These are phyloP conservation scores for Berkeleyomyces basicola DNA, from an alignment of 2,329 filamentous ascomycete genomes.

Conservation along the genomic window DNA sequence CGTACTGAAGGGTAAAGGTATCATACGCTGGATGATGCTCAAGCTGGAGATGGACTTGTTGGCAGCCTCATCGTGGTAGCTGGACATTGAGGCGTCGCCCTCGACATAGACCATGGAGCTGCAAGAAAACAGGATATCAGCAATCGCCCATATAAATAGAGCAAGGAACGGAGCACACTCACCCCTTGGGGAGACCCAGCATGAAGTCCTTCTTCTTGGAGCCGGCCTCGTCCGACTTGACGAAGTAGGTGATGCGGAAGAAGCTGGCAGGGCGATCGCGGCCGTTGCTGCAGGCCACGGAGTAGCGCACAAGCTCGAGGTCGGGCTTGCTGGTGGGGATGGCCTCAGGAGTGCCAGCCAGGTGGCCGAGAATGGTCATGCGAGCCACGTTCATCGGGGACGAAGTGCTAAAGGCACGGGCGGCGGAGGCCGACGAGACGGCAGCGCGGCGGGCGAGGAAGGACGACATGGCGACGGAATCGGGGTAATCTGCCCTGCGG, in stretches of 20 bases:
- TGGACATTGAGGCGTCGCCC: slow-evolving; percentile 55
- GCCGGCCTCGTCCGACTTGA: slow-evolving; percentile 40
- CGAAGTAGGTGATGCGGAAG: slow-evolving; percentile 67
- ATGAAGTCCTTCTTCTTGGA: slow-evolving; percentile 56
- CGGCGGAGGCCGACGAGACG: slow-evolving; percentile 26
- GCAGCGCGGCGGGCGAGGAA: slow-evolving; percentile 37
- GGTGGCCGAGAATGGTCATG: slow-evolving; percentile 74
- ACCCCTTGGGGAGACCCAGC: slow-evolving; percentile 70
- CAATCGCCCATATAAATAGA: not conserved
- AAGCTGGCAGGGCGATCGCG: slow-evolving; percentile 62
- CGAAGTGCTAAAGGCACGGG: slow-evolving; percentile 63
- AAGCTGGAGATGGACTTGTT: slow-evolving; percentile 48
- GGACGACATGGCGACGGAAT: slow-evolving; percentile 25
- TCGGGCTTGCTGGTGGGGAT: slow-evolving; percentile 50
- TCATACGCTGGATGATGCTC: slow-evolving; percentile 68
- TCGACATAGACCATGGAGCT: slow-evolving; percentile 73
- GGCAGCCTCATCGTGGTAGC: slow-evolving; percentile 47
- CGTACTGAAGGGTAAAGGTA: not conserved
- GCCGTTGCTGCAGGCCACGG: slow-evolving; percentile 53
- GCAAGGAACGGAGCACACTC: slow-evolving; percentile 24
- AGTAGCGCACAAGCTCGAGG: slow-evolving; percentile 56
- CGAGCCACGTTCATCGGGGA: slow-evolving; percentile 50
- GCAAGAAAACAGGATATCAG: slow-evolving; percentile 3
- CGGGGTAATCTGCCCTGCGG: slow-evolving; percentile 5
- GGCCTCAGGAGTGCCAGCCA: slow-evolving; percentile 65